Conservation (phyloP, 306 rosid genomes). For the Spatholobus suberectus region DNA sequence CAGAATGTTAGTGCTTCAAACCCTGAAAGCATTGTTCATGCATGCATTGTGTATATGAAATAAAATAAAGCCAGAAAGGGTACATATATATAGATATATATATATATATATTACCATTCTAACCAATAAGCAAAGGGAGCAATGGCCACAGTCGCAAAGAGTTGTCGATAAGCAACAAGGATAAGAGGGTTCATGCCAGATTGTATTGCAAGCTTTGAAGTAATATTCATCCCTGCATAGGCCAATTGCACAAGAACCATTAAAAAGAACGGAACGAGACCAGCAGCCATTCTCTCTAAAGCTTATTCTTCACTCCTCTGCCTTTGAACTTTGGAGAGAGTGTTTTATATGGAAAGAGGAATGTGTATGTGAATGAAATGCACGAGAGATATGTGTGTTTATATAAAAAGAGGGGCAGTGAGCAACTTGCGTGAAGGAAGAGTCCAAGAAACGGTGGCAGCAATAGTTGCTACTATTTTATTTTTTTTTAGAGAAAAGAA, state of each 20-base stretch:
- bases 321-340: conserved; percentile 16
- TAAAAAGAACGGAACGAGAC: conserved; percentile 53
- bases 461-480: not conserved
- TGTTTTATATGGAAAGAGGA: not conserved
- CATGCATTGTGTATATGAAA: conserved; percentile 29
- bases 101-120: conserved; percentile 72
- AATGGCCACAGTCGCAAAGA: conserved; percentile 70
- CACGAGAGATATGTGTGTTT: not conserved
- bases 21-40: not conserved
- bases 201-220: conserved; percentile 82
- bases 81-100: too few relatives aligned
- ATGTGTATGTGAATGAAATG: not conserved
- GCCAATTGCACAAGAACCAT: conserved; percentile 64
- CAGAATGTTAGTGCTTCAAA: not conserved
- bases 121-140: conserved; percentile 73
- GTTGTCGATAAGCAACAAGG: conserved; percentile 83
- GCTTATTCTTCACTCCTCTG: not conserved
- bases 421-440: not conserved
- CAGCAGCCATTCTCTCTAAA: conserved; percentile 43
- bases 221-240: conserved; percentile 76
- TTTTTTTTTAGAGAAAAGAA: not conserved
- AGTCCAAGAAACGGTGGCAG: conserved; percentile 4
- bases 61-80: not conserved
- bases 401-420: not conserved
- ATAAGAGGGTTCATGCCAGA: conserved; percentile 81